phyloP scores from a whole-genome alignment of 208 protist species.

The Porcisia hertigi region DNA sequence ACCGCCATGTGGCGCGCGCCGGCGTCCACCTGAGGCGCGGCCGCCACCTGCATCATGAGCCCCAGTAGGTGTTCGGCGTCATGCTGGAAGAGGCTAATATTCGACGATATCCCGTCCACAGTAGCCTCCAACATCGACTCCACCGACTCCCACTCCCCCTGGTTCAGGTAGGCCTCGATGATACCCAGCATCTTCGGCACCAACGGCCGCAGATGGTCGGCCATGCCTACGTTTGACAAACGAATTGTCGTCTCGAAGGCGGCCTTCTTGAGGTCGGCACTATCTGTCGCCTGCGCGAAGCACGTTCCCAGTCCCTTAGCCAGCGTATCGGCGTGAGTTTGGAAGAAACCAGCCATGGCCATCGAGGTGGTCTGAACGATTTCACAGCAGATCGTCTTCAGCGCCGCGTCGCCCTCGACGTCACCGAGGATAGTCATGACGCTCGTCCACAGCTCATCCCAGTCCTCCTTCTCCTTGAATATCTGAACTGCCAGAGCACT shows the following conservation, averaged over 20 bases:
- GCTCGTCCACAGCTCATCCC: slow-evolving; percentile 76
- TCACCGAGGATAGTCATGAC: slow-evolving; percentile 67
- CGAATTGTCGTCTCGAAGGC: slow-evolving; percentile 68
- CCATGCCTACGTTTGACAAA: slow-evolving; percentile 46
- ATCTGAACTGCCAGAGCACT: slow-evolving; percentile 70
- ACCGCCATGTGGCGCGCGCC: slow-evolving; percentile 79
- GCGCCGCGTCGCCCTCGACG: slow-evolving; percentile 34
- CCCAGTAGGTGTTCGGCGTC: slow-evolving; percentile 53
- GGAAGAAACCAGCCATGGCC: slow-evolving; percentile 59
- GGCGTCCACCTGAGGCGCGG: slow-evolving; percentile 44
- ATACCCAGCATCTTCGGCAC: slow-evolving; percentile 69
- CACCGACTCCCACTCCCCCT: slow-evolving; percentile 61
- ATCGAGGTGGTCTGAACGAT: slow-evolving; percentile 63
- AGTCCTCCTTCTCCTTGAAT: slow-evolving; percentile 61
- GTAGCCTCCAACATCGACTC: slow-evolving; percentile 56
- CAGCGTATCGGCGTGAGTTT: slow-evolving; percentile 39
- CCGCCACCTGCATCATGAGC: slow-evolving; percentile 78
- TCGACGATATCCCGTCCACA: slow-evolving; percentile 56
- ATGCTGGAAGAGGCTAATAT: slow-evolving; percentile 54
- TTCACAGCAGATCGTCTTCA: slow-evolving; percentile 80
- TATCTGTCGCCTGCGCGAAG: slow-evolving; percentile 32
- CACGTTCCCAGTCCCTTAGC: slow-evolving; percentile 58
- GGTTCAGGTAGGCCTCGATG: slow-evolving; percentile 66
- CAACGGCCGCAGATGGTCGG: slow-evolving; percentile 42
- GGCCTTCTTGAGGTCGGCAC: slow-evolving; percentile 43